phyloP scores from a whole-genome alignment of 805 yeast species.

The Cyberlindnera euphorbiiphila region DNA sequence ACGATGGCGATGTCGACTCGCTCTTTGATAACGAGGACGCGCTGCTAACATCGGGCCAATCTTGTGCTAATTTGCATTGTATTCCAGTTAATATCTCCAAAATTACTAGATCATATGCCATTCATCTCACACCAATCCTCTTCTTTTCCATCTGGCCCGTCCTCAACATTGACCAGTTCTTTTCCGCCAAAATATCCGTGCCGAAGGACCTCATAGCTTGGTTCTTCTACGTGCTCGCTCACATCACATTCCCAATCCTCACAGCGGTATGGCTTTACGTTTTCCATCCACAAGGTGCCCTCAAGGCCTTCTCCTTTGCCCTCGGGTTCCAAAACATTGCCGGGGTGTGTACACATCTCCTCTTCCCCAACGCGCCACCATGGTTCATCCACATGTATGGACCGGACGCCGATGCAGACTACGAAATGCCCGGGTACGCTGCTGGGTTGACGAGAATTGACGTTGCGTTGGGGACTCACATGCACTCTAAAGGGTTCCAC shows the following conservation, averaged over 20 bases:
- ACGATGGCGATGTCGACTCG: constrained; percentile 9
- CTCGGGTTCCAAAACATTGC: constrained; percentile 57
- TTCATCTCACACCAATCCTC: constrained; percentile 32
- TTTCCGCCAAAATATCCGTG: constrained; percentile 40
- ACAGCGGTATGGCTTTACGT: constrained; percentile 61
- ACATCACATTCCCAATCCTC: constrained; percentile 56
- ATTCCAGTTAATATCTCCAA: constrained; percentile 12
- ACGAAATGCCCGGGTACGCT: constrained; percentile 64
- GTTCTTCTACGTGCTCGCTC: constrained; percentile 59
- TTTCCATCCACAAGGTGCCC: constrained; percentile 62
- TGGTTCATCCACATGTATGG: constrained; percentile 67
- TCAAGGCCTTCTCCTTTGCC: constrained; percentile 49
- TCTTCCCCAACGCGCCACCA: constrained; percentile 71
- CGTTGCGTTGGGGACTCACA: constrained; percentile 55
- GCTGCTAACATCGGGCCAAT: neutral
- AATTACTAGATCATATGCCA: constrained; percentile 14
- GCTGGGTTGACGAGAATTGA: constrained; percentile 71
- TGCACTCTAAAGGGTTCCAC: constrained; percentile 60
- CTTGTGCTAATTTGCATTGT: neutral
- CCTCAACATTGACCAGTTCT: constrained; percentile 42
- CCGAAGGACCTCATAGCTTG: constrained; percentile 54
- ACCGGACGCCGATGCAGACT: constrained; percentile 48
- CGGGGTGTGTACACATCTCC: constrained; percentile 57
- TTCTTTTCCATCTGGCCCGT: constrained; percentile 44
- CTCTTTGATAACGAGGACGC: constrained; percentile 19